Percentiles rank a stretch among this genome's conserved stretches.
These are phyloP conservation scores for Caryopteris hybrid DNA, from an alignment of 305 asterid genomes.

Conservation along the genomic window DNA sequence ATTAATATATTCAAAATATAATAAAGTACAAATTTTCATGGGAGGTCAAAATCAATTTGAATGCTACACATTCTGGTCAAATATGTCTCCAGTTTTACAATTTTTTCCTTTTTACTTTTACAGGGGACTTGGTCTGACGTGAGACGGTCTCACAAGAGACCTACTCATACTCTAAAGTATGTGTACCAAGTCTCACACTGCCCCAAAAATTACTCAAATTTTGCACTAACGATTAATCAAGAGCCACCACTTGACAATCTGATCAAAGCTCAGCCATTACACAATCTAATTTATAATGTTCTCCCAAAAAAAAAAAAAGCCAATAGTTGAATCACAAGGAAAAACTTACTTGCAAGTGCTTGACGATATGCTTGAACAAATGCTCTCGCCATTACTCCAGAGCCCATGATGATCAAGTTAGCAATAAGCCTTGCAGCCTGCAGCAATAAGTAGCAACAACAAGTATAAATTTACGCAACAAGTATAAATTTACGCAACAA, in stretches of 20 bases:
- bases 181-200: background rate
- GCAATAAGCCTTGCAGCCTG: slow-evolving; percentile 81
- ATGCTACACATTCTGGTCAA: too few relatives aligned
- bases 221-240: background rate
- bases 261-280: background rate
- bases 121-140: too few relatives aligned
- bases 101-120: too few relatives aligned
- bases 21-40: too few relatives aligned
- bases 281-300: background rate
- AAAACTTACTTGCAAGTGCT: slow-evolving; percentile 71
- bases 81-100: too few relatives aligned
- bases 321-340: slow-evolving; percentile 1
- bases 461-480: too few relatives aligned
- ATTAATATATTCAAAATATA: too few relatives aligned
- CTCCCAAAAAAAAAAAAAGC: too few relatives aligned
- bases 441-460: slow-evolving; percentile 25
- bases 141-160: too few relatives aligned
- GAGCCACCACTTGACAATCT: background rate
- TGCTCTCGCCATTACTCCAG: slow-evolving; percentile 73
- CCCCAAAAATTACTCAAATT: background rate
- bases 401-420: slow-evolving; percentile 59
- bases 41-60: too few relatives aligned
- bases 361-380: slow-evolving; percentile 86
- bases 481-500: background rate
- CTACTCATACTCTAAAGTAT: background rate